These are phyloP conservation scores for Asparagopsis taxiformis DNA, from an alignment of 31 red algal species.

Conservation along the genomic window DNA sequence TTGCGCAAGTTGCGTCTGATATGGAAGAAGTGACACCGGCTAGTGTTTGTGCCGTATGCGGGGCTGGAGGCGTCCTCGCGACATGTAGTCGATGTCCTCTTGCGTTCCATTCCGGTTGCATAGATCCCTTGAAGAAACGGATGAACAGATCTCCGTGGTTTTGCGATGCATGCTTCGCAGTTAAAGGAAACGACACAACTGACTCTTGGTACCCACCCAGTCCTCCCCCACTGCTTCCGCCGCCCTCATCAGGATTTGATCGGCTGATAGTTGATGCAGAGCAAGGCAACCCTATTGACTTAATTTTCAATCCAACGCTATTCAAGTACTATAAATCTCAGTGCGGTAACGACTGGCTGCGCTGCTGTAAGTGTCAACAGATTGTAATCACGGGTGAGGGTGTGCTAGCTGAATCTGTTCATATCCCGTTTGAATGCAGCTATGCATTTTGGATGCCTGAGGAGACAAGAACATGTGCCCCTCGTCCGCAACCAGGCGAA, in stretches of 20 bases:
- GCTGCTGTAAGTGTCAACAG: conserved; percentile 25
- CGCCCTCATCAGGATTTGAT: conserved; percentile 21
- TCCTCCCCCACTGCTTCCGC: conserved; percentile 21
- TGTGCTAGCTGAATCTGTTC: conserved; percentile 47
- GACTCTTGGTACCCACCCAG: conserved; percentile 1
- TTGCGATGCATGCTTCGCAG: conserved; percentile 27
- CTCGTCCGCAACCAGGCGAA: background rate
- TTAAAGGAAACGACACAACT: conserved; percentile 1
- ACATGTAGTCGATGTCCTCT: conserved; percentile 16
- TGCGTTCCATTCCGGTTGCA: conserved; percentile 32
- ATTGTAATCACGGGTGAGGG: conserved; percentile 19
- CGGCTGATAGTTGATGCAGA: conserved; percentile 40
- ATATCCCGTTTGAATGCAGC: conserved; percentile 40
- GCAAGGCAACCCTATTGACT: conserved; percentile 58
- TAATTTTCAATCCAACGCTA: conserved; percentile 36
- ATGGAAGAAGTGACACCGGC: conserved; percentile 7
- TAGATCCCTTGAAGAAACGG: conserved; percentile 13
- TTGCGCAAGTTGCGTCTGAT: conserved; percentile 23
- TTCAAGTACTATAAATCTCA: conserved; percentile 18
- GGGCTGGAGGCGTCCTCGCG: conserved; percentile 6
- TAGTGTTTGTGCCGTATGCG: conserved; percentile 39
- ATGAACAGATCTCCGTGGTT: conserved; percentile 13
- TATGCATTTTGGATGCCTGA: conserved; percentile 40
- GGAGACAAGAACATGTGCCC: conserved; percentile 4
- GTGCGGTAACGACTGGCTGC: conserved; percentile 31